Evolutionary conservation across 345 rosid species (phyloP).

Genomic region (Kernera saxatilis): DNA sequence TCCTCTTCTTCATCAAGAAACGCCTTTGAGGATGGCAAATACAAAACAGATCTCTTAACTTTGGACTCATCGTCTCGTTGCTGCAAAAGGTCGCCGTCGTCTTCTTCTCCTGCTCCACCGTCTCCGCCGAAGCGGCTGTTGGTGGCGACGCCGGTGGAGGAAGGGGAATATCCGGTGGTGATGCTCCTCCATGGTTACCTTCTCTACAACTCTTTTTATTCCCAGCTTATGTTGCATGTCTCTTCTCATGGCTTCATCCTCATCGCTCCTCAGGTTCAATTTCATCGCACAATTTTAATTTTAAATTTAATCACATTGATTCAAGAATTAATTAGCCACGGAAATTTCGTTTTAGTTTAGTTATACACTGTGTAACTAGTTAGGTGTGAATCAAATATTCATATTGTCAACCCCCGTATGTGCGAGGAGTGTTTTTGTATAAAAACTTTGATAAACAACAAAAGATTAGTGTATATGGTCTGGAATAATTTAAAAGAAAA

Average conservation of each 20-base stretch:
- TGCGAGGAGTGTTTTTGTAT: too few species aligned
- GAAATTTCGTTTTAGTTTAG: background rate
- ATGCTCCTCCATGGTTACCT: conserved; percentile 83
- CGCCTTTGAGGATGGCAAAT: conserved; percentile 44
- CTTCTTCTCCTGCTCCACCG: conserved; percentile 9
- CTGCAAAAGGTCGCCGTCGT: conserved; percentile 10
- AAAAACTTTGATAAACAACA: too few species aligned
- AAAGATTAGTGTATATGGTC: too few species aligned
- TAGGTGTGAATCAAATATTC: background rate
- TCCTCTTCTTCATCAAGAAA: conserved; percentile 25
- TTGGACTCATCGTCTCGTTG: conserved; percentile 31
- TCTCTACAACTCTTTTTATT: conserved; percentile 74
- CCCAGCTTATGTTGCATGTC: conserved; percentile 78
- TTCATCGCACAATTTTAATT: background rate
- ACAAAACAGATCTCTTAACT: conserved; percentile 36
- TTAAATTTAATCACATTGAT: background rate
- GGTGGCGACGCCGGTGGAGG: conserved; percentile 55
- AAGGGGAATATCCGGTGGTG: conserved; percentile 66
- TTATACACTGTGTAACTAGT: background rate
- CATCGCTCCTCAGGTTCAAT: conserved; percentile 74
- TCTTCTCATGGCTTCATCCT: conserved; percentile 92
- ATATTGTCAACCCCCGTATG: too few species aligned
- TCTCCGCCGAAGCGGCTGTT: conserved; percentile 61
- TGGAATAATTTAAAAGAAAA: too few species aligned
- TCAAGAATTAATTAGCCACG: background rate